Evolutionary conservation across 257 asterid species (phyloP).

Genomic region (Marsdenia floribunda): DNA sequence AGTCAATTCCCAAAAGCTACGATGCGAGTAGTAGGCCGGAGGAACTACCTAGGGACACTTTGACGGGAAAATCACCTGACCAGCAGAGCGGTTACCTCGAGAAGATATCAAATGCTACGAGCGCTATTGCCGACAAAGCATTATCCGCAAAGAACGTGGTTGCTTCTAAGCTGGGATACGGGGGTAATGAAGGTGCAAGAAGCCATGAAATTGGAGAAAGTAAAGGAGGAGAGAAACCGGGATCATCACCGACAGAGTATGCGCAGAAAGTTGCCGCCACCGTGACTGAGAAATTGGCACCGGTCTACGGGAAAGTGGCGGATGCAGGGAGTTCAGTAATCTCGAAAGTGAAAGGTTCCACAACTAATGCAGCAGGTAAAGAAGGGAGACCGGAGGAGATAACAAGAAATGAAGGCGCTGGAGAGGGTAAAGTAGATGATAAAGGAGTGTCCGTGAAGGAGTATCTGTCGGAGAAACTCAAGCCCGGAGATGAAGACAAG

Average conservation of each 20-base stretch:
- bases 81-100: slow-evolving; percentile 15
- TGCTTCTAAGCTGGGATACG: slow-evolving; percentile 45
- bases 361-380: slow-evolving; percentile 5
- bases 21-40: slow-evolving; percentile 27
- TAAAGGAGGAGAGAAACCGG: slow-evolving; percentile 11
- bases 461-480: slow-evolving; percentile 44
- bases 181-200: slow-evolving; percentile 10
- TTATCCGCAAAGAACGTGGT: slow-evolving; percentile 43
- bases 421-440: slow-evolving; percentile 14
- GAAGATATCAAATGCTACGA: slow-evolving; percentile 30
- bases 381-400: slow-evolving; percentile 4
- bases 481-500: slow-evolving; percentile 75
- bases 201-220: background rate
- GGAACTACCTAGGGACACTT: slow-evolving; percentile 31
- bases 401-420: background rate
- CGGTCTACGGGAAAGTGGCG: slow-evolving; percentile 29
- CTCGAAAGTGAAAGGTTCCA: slow-evolving; percentile 33
- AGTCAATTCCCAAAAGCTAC: slow-evolving; percentile 20
- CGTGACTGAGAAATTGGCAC: slow-evolving; percentile 30
- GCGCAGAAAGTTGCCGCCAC: slow-evolving; percentile 26
- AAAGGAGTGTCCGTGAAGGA: slow-evolving; percentile 56
- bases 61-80: slow-evolving; percentile 22
- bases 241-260: slow-evolving; percentile 27
- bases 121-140: slow-evolving; percentile 39
- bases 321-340: slow-evolving; percentile 31